Evolutionary conservation across 2,329 filamentous ascomycete species (phyloP).

Genomic region (Fusarium sp.): DNA sequence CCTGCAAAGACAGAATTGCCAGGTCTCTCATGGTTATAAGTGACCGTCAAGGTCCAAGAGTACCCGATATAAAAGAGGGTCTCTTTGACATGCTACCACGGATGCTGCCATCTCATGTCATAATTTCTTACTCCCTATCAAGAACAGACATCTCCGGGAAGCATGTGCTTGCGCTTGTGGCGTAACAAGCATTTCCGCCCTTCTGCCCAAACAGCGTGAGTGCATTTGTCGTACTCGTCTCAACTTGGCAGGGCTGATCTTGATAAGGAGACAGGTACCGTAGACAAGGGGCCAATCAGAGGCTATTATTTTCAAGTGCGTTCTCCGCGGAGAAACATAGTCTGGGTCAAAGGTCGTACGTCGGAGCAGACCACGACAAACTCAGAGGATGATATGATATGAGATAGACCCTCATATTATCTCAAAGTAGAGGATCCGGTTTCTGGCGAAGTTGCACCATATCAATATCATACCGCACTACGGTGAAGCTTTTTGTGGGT

Average conservation of each 20-base stretch:
- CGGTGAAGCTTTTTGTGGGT: slow-evolving; percentile 19
- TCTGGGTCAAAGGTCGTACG: slow-evolving; percentile 33
- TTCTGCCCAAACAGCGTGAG: slow-evolving; percentile 17
- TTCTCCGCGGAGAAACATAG: slow-evolving; percentile 43
- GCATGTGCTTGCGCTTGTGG: slow-evolving; percentile 2
- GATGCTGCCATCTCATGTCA: slow-evolving; percentile 12
- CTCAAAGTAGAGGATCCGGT: neutral
- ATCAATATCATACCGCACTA: neutral
- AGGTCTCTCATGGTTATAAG: slow-evolving; percentile 35
- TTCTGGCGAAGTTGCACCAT: slow-evolving; percentile 18
- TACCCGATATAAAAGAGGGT: slow-evolving; percentile 30
- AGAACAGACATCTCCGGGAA: slow-evolving; percentile 43
- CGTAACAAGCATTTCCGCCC: slow-evolving; percentile 43
- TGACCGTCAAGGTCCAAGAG: slow-evolving; percentile 11
- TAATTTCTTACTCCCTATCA: slow-evolving; percentile 37
- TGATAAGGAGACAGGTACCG: slow-evolving; percentile 40
- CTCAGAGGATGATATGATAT: slow-evolving; percentile 27
- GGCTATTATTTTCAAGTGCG: neutral
- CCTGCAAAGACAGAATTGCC: neutral
- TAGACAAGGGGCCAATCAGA: slow-evolving; percentile 35
- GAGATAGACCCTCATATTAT: slow-evolving; percentile 17
- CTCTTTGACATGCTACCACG: slow-evolving; percentile 17
- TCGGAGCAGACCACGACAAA: slow-evolving; percentile 34
- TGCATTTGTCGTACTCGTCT: slow-evolving; percentile 16
- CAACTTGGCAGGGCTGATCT: slow-evolving; percentile 29